These are phyloP conservation scores for Metschnikowia proteae DNA, from an alignment of 805 yeast species.

Conservation along the genomic window DNA sequence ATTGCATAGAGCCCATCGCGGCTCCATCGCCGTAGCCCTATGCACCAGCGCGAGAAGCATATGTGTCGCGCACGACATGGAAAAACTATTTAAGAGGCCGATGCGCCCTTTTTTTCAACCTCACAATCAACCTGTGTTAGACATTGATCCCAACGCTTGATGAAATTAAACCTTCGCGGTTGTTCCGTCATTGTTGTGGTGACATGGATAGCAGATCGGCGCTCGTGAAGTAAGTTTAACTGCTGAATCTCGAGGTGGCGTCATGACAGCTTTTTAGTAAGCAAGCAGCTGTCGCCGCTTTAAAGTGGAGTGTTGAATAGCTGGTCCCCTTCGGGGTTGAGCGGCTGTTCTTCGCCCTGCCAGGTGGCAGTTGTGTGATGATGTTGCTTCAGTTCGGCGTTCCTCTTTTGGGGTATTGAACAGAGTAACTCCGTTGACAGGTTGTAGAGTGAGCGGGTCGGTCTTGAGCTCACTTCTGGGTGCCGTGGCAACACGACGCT, in stretches of 20 bases:
- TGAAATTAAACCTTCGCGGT: constrained; percentile 30
- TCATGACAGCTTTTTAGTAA: constrained; percentile 38
- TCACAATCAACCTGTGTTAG: constrained; percentile 50
- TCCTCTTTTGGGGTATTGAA: constrained; percentile 44
- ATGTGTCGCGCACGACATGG: background rate
- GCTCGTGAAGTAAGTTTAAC: constrained; percentile 62
- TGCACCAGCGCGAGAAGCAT: constrained; percentile 1
- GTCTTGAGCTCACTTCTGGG: constrained; percentile 54
- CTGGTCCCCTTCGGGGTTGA: constrained; percentile 52
- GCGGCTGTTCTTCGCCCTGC: constrained; percentile 32
- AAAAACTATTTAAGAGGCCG: constrained; percentile 2
- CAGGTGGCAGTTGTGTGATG: constrained; percentile 20
- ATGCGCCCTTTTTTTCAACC: constrained; percentile 10
- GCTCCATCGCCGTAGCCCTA: constrained; percentile 3
- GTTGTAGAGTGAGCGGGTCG: constrained; percentile 70
- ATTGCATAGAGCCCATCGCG: background rate
- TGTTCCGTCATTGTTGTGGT: constrained; percentile 30
- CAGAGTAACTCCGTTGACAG: constrained; percentile 98
- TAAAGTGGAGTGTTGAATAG: constrained; percentile 9
- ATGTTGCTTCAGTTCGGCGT: constrained; percentile 2
- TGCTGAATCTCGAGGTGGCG: constrained; percentile 44
- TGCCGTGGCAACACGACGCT: constrained; percentile 26
- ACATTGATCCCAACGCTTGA: constrained; percentile 39
- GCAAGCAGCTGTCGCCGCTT: constrained; percentile 20
- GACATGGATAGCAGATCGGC: constrained; percentile 57